A percentile compares a stretch with the other conserved stretches of the same genome.
Evolutionary conservation across 2,329 filamentous ascomycete species (phyloP).

Genomic region (Saccharata proteae): DNA sequence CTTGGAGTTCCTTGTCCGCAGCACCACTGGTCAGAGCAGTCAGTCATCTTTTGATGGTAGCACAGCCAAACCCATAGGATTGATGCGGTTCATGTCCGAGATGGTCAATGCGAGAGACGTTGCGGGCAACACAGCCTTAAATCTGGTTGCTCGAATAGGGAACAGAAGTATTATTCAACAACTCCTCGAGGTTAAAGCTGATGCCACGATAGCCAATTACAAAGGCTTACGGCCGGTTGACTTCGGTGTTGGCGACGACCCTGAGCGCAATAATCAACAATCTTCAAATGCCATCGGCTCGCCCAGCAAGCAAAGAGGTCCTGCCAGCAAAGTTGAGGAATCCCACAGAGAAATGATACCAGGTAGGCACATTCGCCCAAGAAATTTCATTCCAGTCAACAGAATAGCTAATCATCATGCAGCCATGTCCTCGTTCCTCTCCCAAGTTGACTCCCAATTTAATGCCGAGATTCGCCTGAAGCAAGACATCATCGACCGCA

Average conservation of each 20-base stretch:
- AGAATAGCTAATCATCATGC: constrained; percentile 11
- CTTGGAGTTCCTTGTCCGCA: constrained; percentile 85
- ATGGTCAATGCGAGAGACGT: constrained; percentile 95
- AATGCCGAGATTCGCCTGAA: constrained; percentile 71
- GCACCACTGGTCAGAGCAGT: constrained; percentile 31
- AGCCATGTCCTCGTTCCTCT: constrained; percentile 75
- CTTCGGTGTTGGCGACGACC: constrained; percentile 75
- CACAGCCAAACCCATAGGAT: constrained; percentile 60
- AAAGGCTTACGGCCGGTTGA: constrained; percentile 83
- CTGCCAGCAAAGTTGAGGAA: constrained; percentile 46
- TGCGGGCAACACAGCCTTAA: constrained; percentile 86
- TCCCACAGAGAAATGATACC: constrained; percentile 69
- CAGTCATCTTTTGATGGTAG: constrained; percentile 40
- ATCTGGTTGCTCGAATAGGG: constrained; percentile 83
- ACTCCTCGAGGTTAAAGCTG: constrained; percentile 84
- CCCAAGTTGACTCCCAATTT: constrained; percentile 67
- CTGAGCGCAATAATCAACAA: constrained; percentile 31
- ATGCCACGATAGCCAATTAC: constrained; percentile 82
- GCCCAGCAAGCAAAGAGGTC: constrained; percentile 25
- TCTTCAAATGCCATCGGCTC: constrained; percentile 19
- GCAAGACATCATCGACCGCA: constrained; percentile 68
- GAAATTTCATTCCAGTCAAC: constrained; percentile 6
- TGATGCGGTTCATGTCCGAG: constrained; percentile 90
- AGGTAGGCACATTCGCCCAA: too few species aligned
- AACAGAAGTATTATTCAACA: constrained; percentile 96